Conservation (phyloP, 2,329 filamentous ascomycete species). For the Neonectria faginata region DNA sequence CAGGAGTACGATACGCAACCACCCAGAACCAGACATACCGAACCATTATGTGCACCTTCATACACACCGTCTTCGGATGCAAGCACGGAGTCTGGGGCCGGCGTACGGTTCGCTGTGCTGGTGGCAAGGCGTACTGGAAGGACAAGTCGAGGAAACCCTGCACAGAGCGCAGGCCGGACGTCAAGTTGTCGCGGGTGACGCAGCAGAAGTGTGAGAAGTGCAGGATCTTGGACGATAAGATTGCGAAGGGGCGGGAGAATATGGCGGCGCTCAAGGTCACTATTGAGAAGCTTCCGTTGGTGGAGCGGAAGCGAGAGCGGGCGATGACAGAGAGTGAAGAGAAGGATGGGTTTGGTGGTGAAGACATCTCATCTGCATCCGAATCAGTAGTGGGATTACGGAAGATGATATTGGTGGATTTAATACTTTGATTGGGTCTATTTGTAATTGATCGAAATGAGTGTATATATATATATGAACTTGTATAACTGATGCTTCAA, state of each 20-base stretch:
- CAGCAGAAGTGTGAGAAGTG: constrained; percentile 42
- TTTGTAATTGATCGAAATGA: background rate
- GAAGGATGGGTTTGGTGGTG: background rate
- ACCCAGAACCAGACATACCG: background rate
- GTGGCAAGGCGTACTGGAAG: constrained; percentile 29
- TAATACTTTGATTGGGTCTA: background rate
- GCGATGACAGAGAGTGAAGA: background rate
- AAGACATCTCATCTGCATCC: background rate
- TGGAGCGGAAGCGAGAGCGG: constrained; percentile 1
- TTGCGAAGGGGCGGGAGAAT: constrained; percentile 28
- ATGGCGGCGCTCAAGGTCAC: constrained; percentile 30
- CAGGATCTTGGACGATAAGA: constrained; percentile 32
- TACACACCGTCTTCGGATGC: constrained; percentile 44
- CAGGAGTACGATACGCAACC: background rate
- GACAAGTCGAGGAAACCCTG: background rate
- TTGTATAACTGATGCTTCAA: background rate
- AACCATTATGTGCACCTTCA: constrained; percentile 47
- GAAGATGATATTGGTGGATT: background rate
- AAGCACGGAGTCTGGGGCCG: constrained; percentile 44
- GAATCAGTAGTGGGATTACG: background rate
- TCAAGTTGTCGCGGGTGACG: constrained; percentile 37
- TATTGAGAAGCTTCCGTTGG: constrained; percentile 11
- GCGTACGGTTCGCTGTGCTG: constrained; percentile 39
- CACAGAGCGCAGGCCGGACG: constrained; percentile 33
- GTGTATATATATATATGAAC: background rate